Percentiles rank a stretch among this genome's conserved stretches.
phyloP scores from a whole-genome alignment of 108 stramenopile species.

The Cyclotella cryptica region DNA sequence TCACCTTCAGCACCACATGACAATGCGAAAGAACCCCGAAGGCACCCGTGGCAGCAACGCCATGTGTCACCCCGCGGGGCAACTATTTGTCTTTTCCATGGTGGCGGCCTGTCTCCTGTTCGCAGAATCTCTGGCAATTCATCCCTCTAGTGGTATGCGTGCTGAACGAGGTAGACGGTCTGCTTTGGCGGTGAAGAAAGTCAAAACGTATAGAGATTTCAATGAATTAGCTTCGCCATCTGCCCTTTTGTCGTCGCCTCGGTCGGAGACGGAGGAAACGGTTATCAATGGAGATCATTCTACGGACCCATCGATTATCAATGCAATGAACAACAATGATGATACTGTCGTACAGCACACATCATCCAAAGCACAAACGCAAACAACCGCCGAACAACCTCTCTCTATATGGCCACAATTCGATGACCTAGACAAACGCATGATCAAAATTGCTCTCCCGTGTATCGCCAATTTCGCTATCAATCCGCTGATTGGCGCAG shows the following conservation, averaged over 20 bases:
- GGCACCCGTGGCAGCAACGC: not conserved
- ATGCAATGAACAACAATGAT: not conserved
- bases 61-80: not conserved
- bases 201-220: not conserved
- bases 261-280: not conserved
- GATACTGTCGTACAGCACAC: not conserved
- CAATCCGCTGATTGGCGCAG: constrained; percentile 83
- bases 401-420: constrained; percentile 67
- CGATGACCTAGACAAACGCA: constrained; percentile 75
- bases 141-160: not conserved
- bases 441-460: constrained; percentile 84
- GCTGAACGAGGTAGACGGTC: not conserved
- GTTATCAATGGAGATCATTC: not conserved
- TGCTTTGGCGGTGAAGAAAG: not conserved
- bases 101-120: not conserved
- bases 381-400: not conserved
- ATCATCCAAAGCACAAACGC: not conserved
- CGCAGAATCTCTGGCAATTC: constrained; percentile 19
- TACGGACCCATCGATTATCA: not conserved
- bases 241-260: not conserved
- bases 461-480: constrained; percentile 94
- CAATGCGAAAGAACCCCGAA: not conserved
- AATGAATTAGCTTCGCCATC: not conserved
- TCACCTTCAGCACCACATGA: not conserved
- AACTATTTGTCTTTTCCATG: constrained; percentile 3